A percentile compares a stretch with the other conserved stretches of the same genome.
These are phyloP conservation scores for Fraxinus paxiana DNA, from an alignment of 305 asterid species.

Conservation along the genomic window DNA sequence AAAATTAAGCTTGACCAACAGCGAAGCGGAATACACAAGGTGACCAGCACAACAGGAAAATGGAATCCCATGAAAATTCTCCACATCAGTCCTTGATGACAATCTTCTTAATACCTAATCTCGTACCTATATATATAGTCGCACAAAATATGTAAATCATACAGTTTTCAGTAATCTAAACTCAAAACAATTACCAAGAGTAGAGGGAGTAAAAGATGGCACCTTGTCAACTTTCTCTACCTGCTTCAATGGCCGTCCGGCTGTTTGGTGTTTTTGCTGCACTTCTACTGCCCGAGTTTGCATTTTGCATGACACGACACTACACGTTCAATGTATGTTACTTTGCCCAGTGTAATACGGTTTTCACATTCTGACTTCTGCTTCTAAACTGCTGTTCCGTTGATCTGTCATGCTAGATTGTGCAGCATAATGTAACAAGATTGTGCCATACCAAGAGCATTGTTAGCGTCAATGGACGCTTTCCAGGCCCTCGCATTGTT, in stretches of 20 bases:
- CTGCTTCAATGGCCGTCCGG: constrained; percentile 27
- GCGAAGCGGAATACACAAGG: constrained; percentile 12
- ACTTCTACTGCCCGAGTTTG: constrained; percentile 35
- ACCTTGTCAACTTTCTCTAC: background rate
- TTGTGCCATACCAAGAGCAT: constrained; percentile 54
- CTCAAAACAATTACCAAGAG: background rate
- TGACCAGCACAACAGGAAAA: constrained; percentile 24
- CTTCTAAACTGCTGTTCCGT: background rate
- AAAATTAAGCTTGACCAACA: constrained; percentile 56
- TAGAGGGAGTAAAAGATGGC: constrained; percentile 16
- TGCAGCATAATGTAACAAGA: constrained; percentile 47
- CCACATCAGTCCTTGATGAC: constrained; percentile 17
- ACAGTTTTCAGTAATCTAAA: background rate
- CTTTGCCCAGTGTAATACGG: background rate
- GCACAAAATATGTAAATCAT: background rate
- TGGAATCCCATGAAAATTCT: constrained; percentile 19
- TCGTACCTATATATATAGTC: constrained; percentile 29
- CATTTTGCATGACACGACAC: constrained; percentile 38
- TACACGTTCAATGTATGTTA: constrained; percentile 51
- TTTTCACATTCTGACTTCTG: background rate
- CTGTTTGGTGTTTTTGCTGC: constrained; percentile 30
- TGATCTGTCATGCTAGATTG: constrained; percentile 33
- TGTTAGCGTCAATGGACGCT: constrained; percentile 44
- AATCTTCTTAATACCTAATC: constrained; percentile 34
- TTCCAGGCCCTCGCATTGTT: constrained; percentile 51